Base-by-base conservation (phyloP, 2,329 filamentous ascomycete species). In the Botryotinia narcissicola region DNA sequence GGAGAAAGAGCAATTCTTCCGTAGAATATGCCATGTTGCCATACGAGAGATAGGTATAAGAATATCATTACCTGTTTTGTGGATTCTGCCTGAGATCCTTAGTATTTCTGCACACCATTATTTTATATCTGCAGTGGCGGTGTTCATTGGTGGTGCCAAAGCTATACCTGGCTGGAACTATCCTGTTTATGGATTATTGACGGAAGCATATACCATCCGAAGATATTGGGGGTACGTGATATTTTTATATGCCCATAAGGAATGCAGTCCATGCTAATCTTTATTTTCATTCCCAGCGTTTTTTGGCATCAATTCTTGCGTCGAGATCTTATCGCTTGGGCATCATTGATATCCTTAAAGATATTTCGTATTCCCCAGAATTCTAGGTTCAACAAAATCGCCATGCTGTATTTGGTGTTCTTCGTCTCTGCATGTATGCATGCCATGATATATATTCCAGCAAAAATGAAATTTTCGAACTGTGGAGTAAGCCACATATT, bases 401-500 rank as follows among this genome's bases (percentile, higher is more conserved):
- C 57, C 7, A 51, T 63, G 57, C 42, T 62, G 29, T 37, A 46
- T 61, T 9, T 71, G 6, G 42, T 46, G 0, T 63, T 71, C 22
- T 46, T 62, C 32, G 44, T 12, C 37, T 71, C 57, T 22, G 69
- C 40, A 16, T 48, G 40, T 48, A 62, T 62, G 57, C 57, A 63
- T 51, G 69, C 54, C n/a, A 46, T 71, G 40, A 22, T 40, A 35
- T 46, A 63, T 37, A 16, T 71, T 9, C 54, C 54, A 14, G 54
- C 32, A 10, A 71, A 63, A 61, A 61, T 51, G 9, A 10, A 25
- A 22, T 14, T 40, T 63, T 10, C 32, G 37, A 29, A 22, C 16
- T 71, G 69, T 63, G 59, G 57, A 29, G 14, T 71, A 29, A 40
- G 69, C 18, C 69, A 62, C 32, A 71, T 63, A 62, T 63, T 63